phyloP scores from a whole-genome alignment of 2,329 filamentous ascomycete species.

The Claviceps maximensis region DNA sequence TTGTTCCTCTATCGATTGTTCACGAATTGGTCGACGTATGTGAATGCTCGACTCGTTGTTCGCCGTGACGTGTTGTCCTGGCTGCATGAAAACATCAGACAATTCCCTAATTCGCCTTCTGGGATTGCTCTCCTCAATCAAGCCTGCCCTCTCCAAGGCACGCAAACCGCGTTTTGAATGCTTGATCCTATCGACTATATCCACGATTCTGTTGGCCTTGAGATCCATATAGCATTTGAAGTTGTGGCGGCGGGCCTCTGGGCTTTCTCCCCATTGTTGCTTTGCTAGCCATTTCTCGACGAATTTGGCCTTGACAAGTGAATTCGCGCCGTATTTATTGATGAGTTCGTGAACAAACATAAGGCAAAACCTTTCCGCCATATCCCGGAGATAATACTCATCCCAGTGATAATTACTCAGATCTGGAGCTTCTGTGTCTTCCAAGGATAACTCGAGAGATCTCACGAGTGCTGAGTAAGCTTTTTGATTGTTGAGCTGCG shows the following conservation, averaged over 20 bases:
- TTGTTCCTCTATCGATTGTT: conserved; percentile 53
- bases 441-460: conserved; percentile 42
- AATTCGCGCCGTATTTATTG: conserved; percentile 42
- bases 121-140: conserved; percentile 24
- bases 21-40: conserved; percentile 21
- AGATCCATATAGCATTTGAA: conserved; percentile 38
- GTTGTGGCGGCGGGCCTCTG: conserved; percentile 38
- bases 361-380: conserved; percentile 46
- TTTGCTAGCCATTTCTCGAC: conserved; percentile 62
- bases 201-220: conserved; percentile 38
- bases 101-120: conserved; percentile 16
- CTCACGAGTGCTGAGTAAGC: conserved; percentile 45
- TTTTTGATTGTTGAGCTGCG: conserved; percentile 34
- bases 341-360: conserved; percentile 45
- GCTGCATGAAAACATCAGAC: conserved; percentile 21
- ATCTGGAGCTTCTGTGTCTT: conserved; percentile 34
- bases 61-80: conserved; percentile 15
- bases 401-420: conserved; percentile 46
- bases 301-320: conserved; percentile 49
- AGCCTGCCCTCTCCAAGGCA: conserved; percentile 37
- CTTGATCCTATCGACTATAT: conserved; percentile 36
- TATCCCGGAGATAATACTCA: conserved; percentile 49
- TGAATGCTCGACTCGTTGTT: conserved; percentile 15
- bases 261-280: conserved; percentile 52
- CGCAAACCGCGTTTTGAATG: conserved; percentile 36